Evolutionary conservation across 345 rosid species (phyloP).

Genomic region (Citrus mangshanensis): DNA sequence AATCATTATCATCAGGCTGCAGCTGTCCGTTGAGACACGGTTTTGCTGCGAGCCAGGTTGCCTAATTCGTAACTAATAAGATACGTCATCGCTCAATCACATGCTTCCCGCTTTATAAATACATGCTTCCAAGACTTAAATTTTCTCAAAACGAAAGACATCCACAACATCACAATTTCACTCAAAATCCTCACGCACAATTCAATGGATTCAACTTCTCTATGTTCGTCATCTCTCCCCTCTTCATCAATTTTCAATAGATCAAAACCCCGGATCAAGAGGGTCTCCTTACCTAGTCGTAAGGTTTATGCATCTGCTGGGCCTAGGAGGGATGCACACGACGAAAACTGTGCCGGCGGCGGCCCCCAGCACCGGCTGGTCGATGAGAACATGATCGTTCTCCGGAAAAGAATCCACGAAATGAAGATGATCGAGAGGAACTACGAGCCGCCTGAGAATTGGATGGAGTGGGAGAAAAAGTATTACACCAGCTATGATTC

Average conservation of each 20-base stretch:
- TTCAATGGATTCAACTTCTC: neutral
- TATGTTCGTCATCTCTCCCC: neutral
- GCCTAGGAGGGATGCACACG: neutral
- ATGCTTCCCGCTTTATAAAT: neutral
- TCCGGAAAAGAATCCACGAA: constrained; percentile 55
- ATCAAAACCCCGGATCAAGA: neutral
- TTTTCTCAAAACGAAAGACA: neutral
- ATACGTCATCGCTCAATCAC: neutral
- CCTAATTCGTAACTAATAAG: neutral
- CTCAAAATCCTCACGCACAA: neutral
- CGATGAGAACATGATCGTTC: constrained; percentile 62
- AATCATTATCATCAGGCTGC: neutral
- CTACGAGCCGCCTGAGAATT: constrained; percentile 58
- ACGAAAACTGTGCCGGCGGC: neutral
- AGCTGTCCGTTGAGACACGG: constrained; percentile 2
- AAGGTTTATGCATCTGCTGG: neutral
- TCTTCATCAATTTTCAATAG: neutral
- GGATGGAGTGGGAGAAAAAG: constrained; percentile 80
- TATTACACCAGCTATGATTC: constrained; percentile 45
- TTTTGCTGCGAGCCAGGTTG: neutral
- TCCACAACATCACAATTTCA: neutral
- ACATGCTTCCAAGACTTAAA: too few species aligned
- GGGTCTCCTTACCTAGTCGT: neutral
- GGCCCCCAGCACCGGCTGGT: constrained; percentile 21
- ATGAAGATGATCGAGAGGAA: constrained; percentile 62